Evolutionary conservation across 2,329 filamentous ascomycete species (phyloP), one percentile per base, ranked within the genome.

Genomic region (Ambrosiella beaveri): DNA sequence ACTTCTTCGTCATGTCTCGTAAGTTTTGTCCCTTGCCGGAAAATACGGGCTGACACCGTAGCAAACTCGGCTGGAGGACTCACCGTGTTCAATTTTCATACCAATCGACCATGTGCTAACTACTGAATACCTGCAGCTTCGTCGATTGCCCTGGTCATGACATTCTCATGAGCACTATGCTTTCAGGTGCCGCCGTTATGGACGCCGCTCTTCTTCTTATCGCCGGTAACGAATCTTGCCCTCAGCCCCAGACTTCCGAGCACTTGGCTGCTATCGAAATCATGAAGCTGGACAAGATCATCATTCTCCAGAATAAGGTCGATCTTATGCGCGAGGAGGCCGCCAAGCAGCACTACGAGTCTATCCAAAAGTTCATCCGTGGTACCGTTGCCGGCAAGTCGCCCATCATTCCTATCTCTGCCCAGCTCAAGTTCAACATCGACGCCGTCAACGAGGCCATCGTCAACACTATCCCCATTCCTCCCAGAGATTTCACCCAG

Each of bases 91-190:
- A 19, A 17, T 41, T 35, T 11, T 38, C 4, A 13, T 39, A 47
- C 11, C 38, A 54, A 1, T 35, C 13, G 11, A 35, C 11, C 38
- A 37, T 38, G 59, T 59, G 63, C 66, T 70, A 59, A 70, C 61
- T 39, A 47, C 12, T 11, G 37, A 17, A 17, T 35, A 37, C 45
- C 15, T 65, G 57, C 64, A 91, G 88, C 13, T 98, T 97, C 71
- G 93, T 97, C 65, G 93, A 97, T 73, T 97, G 93, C 78, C 93
- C 93, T 59, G 93, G 93, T 73, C 93, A 98, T 87, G 93, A 98
- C 75, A 98, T 98, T 89, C 90, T 98, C 71, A 98, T 98, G 93
- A 97, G 91, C 74, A 98, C 93, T 66, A 98, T 98, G 93, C 84
- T 98, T 78, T 98, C 93, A 68, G 93, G 93, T 68, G 93, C 93